A percentile compares a stretch with the other conserved stretches of the same genome.
Evolutionary conservation across 2,329 filamentous ascomycete genomes (phyloP).

Genomic region (Eutypa lata): DNA sequence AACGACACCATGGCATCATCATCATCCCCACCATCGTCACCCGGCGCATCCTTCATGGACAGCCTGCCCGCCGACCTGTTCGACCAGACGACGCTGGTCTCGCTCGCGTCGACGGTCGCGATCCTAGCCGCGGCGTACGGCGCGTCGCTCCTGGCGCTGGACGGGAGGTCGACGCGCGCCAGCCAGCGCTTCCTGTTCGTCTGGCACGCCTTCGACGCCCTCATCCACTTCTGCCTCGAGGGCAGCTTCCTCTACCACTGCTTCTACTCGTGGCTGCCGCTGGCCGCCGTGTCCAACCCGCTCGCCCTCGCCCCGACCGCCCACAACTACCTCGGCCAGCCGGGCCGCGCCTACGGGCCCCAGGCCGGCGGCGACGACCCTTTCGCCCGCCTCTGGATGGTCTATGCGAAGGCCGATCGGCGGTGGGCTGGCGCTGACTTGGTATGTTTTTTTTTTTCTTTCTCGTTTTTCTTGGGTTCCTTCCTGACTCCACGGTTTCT

Average conservation of each 20-base stretch:
- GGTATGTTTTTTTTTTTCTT: slow-evolving; percentile 30
- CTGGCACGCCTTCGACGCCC: slow-evolving; percentile 91
- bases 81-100: slow-evolving; percentile 58
- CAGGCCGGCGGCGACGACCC: slow-evolving; percentile 53
- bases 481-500: neutral
- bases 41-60: slow-evolving; percentile 16
- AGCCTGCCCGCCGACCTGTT: slow-evolving; percentile 53
- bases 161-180: slow-evolving; percentile 46
- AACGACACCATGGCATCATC: neutral
- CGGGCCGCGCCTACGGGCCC: slow-evolving; percentile 51
- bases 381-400: slow-evolving; percentile 64
- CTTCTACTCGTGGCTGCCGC: slow-evolving; percentile 64
- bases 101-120: slow-evolving; percentile 52
- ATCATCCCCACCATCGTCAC: neutral
- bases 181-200: slow-evolving; percentile 77
- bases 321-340: slow-evolving; percentile 49
- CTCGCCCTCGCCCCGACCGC: slow-evolving; percentile 44
- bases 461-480: no score
- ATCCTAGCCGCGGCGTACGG: slow-evolving; percentile 50
- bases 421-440: slow-evolving; percentile 63
- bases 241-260: slow-evolving; percentile 91
- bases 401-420: slow-evolving; percentile 62
- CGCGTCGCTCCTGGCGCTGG: slow-evolving; percentile 43
- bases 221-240: slow-evolving; percentile 90
- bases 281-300: slow-evolving; percentile 31